These are phyloP conservation scores for Hemerocallis citrina DNA, from an alignment of 106 monocot genomes.

Conservation along the genomic window DNA sequence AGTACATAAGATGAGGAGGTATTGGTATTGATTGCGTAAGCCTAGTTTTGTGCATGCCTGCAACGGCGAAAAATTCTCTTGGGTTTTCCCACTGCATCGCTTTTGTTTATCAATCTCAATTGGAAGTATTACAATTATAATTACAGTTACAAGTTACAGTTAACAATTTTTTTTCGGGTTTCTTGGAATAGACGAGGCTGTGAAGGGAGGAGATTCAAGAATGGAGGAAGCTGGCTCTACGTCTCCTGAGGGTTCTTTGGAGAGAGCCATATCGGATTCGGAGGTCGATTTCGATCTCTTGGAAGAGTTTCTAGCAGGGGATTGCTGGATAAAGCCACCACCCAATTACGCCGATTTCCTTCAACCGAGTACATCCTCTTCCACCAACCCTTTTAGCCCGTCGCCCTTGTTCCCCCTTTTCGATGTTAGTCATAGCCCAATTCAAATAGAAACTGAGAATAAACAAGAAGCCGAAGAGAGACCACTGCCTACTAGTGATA, in stretches of 20 bases:
- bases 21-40: too few species aligned
- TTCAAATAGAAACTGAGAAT: background rate
- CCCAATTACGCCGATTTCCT: background rate
- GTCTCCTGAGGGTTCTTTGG: background rate
- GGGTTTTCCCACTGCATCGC: background rate
- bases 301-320: conserved; percentile 26
- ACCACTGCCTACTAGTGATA: background rate
- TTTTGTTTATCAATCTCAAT: background rate
- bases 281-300: conserved; percentile 18
- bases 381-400: background rate
- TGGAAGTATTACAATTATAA: too few species aligned
- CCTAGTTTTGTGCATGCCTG: too few species aligned
- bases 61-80: background rate
- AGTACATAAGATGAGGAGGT: background rate
- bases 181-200: too few species aligned
- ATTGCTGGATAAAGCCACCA: conserved; percentile 8
- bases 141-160: too few species aligned
- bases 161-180: too few species aligned
- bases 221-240: background rate
- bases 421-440: background rate
- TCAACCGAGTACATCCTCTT: background rate
- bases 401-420: too few species aligned
- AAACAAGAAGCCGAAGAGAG: background rate
- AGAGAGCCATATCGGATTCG: background rate
- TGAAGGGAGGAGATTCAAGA: background rate